Conservation (phyloP, 306 rosid genomes). For the Purshia tridentata region DNA sequence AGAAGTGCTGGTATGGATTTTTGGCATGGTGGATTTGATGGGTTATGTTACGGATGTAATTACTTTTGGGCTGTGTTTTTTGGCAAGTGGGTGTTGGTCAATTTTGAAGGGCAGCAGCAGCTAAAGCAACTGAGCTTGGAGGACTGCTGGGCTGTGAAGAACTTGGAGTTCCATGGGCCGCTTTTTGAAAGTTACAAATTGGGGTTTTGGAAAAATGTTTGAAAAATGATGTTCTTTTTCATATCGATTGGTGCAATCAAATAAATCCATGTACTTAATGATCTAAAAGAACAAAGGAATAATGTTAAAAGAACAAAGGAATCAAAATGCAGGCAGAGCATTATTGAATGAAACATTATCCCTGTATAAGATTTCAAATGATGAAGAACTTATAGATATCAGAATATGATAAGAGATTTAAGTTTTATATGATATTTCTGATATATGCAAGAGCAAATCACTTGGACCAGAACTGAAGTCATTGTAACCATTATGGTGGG, state of each 20-base stretch:
- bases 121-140: not conserved
- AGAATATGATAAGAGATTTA: not conserved
- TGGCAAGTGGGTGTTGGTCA: not conserved
- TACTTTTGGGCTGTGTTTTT: too few relatives aligned
- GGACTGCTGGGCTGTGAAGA: not conserved
- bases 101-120: slow-evolving; percentile 3
- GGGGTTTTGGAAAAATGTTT: not conserved
- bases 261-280: too few relatives aligned
- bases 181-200: not conserved
- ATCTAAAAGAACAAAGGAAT: not conserved
- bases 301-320: not conserved
- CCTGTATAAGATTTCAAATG: not conserved
- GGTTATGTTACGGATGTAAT: not conserved
- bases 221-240: too few relatives aligned
- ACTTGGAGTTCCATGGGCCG: not conserved
- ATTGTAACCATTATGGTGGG: too few relatives aligned
- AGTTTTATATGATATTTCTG: not conserved
- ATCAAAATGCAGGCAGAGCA: not conserved
- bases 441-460: not conserved
- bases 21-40: too few relatives aligned
- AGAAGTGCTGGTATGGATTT: too few relatives aligned
- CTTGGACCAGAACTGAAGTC: not conserved
- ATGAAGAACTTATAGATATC: not conserved
- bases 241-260: too few relatives aligned
- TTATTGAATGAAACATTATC: not conserved